Evolutionary conservation across 192 early-diverging fungal genomes (phyloP).

Genomic region (Mortierella antarctica): DNA sequence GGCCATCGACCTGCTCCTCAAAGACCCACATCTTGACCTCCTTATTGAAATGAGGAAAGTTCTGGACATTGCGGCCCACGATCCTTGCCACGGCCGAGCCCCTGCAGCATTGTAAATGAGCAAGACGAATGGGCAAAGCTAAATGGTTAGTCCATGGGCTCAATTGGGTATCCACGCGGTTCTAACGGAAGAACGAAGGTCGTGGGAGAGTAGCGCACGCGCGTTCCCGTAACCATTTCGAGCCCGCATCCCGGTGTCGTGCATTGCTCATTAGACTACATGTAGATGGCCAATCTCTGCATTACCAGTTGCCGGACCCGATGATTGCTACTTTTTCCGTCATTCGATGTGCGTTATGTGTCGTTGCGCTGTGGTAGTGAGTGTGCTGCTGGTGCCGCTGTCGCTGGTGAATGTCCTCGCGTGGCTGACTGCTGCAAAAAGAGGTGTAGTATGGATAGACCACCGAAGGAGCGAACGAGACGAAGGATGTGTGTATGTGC

Average conservation of each 20-base stretch:
- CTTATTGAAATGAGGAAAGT: slow-evolving; percentile 56
- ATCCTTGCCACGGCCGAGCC: slow-evolving; percentile 94
- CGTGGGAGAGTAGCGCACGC: background rate
- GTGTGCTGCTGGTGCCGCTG: slow-evolving; percentile 7
- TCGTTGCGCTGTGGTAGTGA: slow-evolving; percentile 3
- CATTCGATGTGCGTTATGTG: slow-evolving; percentile 12
- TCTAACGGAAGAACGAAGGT: background rate
- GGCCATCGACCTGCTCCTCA: slow-evolving; percentile 86
- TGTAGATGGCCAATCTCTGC: background rate
- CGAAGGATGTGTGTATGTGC: too few species aligned
- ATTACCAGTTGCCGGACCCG: slow-evolving; percentile 95
- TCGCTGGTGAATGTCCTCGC: background rate
- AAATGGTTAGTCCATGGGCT: too few species aligned
- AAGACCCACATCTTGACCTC: slow-evolving; percentile 96
- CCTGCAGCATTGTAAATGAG: slow-evolving; percentile 60
- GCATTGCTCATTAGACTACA: background rate
- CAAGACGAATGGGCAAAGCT: background rate
- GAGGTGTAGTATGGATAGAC: too few species aligned
- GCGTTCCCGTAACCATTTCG: background rate
- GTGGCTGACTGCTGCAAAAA: too few species aligned
- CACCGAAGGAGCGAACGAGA: too few species aligned
- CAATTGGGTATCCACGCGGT: too few species aligned
- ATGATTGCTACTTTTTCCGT: slow-evolving; percentile 87
- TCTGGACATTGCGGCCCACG: slow-evolving; percentile 82
- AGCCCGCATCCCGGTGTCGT: background rate